A percentile compares a stretch with the other conserved stretches of the same genome.
Conservation (phyloP, 75 land plant genomes). For the Picea glauca region DNA sequence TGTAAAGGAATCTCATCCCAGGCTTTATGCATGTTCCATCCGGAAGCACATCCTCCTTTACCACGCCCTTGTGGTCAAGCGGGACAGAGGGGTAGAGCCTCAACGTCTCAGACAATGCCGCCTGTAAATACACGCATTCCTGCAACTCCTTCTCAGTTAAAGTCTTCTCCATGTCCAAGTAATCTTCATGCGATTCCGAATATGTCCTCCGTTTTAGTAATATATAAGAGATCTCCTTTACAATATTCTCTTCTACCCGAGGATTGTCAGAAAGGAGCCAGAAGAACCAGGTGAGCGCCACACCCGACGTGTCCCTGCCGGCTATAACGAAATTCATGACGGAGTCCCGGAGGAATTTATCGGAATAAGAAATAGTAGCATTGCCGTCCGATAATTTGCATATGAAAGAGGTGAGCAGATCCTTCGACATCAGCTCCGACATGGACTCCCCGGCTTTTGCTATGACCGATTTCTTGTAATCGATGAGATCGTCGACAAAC, state of each 20-base stretch:
- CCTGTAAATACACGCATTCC: conserved; percentile 71
- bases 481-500: conserved; percentile 15
- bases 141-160: conserved; percentile 28
- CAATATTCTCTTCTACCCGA: conserved; percentile 32
- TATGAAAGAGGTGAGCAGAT: too few relatives aligned
- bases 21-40: conserved; percentile 66
- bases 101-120: conserved; percentile 76
- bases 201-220: neutral
- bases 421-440: neutral
- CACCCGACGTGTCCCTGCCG: conserved; percentile 68
- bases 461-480: neutral
- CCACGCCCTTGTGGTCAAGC: conserved; percentile 62
- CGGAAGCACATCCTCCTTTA: conserved; percentile 52
- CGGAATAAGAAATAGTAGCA: conserved; percentile 3
- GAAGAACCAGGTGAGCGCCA: conserved; percentile 74
- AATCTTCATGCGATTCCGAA: too few relatives aligned
- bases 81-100: conserved; percentile 91
- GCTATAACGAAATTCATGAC: conserved; percentile 59
- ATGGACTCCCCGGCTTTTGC: neutral
- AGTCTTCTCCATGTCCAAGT: too few relatives aligned
- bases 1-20: conserved; percentile 51
- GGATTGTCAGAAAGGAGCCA: conserved; percentile 51
- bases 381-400: conserved; percentile 14
- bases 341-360: conserved; percentile 36
- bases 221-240: neutral